These are phyloP conservation scores for Stenocarpella maydis DNA, from an alignment of 2,329 filamentous ascomycete species.

Conservation along the genomic window DNA sequence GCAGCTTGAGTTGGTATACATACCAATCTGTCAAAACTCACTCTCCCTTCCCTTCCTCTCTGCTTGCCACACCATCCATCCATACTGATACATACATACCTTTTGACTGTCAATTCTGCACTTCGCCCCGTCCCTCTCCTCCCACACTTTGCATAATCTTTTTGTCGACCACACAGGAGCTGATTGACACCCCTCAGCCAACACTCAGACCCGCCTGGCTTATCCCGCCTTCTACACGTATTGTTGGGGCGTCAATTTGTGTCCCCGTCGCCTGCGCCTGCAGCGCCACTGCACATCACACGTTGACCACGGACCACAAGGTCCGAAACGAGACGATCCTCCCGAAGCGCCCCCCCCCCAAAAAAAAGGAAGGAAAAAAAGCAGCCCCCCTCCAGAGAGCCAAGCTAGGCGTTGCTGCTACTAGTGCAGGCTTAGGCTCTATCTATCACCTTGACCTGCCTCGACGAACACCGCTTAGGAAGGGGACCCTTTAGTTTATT, in stretches of 20 bases:
- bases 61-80: background rate
- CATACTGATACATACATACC: no score
- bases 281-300: slow-evolving; percentile 16
- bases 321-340: slow-evolving; percentile 5
- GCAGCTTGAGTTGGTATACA: no score
- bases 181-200: background rate
- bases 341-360: background rate
- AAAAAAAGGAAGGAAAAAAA: background rate
- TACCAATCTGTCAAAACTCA: slow-evolving; percentile 9
- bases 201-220: background rate
- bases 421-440: background rate
- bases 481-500: slow-evolving; percentile 1
- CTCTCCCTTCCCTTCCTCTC: background rate
- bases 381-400: background rate
- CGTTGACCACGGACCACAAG: slow-evolving; percentile 17
- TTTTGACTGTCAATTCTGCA: background rate
- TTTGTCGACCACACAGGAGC: slow-evolving; percentile 1
- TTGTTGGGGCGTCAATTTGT: slow-evolving; percentile 6
- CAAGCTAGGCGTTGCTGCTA: background rate
- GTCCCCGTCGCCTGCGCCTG: slow-evolving; percentile 4
- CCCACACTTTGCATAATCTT: no score
- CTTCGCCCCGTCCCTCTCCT: background rate
- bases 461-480: slow-evolving; percentile 5
- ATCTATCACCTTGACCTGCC: no score
- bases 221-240: background rate